phyloP scores from a whole-genome alignment of 2,329 filamentous ascomycete genomes.

The Colletotrichum camelliae region DNA sequence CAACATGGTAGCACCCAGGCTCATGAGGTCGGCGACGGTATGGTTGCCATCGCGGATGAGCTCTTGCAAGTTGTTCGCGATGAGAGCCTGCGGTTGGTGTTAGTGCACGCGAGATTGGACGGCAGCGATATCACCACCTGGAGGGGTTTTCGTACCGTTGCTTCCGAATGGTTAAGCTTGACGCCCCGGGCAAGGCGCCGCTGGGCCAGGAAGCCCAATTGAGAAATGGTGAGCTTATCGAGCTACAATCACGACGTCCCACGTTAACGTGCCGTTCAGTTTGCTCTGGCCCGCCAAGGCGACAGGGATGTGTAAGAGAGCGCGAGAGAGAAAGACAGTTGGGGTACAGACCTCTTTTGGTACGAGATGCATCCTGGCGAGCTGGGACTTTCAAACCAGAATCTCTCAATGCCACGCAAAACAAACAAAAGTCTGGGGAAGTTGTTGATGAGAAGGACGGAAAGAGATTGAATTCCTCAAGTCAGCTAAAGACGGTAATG shows the following conservation, averaged over 20 bases:
- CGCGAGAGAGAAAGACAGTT: background rate
- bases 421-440: background rate
- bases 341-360: conserved; percentile 50
- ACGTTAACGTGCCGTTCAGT: conserved; percentile 20
- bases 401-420: background rate
- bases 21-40: conserved; percentile 92
- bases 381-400: background rate
- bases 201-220: conserved; percentile 87
- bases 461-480: background rate
- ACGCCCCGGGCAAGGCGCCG: conserved; percentile 86
- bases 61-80: conserved; percentile 91
- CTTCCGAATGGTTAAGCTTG: conserved; percentile 88
- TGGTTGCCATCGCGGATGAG: conserved; percentile 96
- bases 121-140: background rate
- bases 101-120: background rate
- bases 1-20: conserved; percentile 88
- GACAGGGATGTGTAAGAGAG: conserved; percentile 21
- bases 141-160: conserved; percentile 62
- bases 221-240: conserved; percentile 94
- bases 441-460: background rate
- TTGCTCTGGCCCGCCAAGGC: background rate
- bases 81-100: conserved; percentile 64
- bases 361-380: conserved; percentile 48
- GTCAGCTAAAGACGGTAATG: background rate
- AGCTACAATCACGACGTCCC: conserved; percentile 59